A percentile compares a stretch with the other conserved stretches of the same genome.
Conservation (phyloP, 2,329 filamentous ascomycete species). For the Hymenoscyphus infarciens region DNA sequence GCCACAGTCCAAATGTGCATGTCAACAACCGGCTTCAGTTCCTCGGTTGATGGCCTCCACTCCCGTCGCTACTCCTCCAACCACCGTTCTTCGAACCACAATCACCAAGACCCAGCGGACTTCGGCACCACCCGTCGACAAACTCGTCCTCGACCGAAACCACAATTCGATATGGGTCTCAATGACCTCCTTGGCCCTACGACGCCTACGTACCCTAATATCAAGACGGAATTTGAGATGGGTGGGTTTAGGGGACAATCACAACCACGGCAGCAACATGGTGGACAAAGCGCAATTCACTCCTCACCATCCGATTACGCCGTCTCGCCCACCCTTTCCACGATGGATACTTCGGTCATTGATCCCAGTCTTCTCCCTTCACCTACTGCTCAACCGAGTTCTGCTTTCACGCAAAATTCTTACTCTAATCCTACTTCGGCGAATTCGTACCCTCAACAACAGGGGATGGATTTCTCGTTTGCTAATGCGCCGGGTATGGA, state of each 20-base stretch:
- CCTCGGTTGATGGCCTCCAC: conserved; percentile 28
- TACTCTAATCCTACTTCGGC: conserved; percentile 4
- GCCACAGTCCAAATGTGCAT: conserved; percentile 94
- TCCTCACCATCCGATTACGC: conserved; percentile 24
- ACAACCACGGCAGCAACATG: background rate
- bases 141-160: conserved; percentile 27
- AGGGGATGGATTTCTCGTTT: conserved; percentile 27
- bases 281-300: background rate
- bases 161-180: conserved; percentile 35
- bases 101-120: background rate
- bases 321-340: conserved; percentile 28
- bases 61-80: conserved; percentile 20
- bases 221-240: conserved; percentile 24
- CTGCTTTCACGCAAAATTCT: background rate
- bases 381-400: conserved; percentile 13
- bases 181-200: conserved; percentile 32
- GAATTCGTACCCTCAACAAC: conserved; percentile 1
- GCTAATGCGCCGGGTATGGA: conserved; percentile 30
- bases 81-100: background rate
- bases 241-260: conserved; percentile 7
- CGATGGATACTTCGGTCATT: conserved; percentile 29
- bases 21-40: conserved; percentile 55
- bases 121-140: conserved; percentile 23
- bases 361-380: conserved; percentile 31
- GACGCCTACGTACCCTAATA: conserved; percentile 5